A percentile compares a stretch with the other conserved stretches of the same genome.
phyloP scores from a whole-genome alignment of 2,329 filamentous ascomycete genomes.

The Fusarium penzigii region DNA sequence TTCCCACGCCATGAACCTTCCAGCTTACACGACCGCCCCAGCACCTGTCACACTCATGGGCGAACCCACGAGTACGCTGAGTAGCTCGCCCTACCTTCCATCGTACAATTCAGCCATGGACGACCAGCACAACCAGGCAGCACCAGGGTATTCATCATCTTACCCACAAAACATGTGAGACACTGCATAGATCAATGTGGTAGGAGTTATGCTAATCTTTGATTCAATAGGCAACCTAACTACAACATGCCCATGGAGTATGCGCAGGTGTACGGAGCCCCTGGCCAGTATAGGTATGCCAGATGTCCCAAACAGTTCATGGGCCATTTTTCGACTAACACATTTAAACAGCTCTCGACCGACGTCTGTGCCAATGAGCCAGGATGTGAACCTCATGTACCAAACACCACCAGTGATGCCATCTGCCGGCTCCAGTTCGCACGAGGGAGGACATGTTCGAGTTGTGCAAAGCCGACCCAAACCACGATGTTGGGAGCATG shows the following conservation, averaged over 20 bases:
- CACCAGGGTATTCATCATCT: conserved; percentile 35
- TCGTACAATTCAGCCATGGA: conserved; percentile 52
- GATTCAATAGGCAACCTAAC: conserved; percentile 29
- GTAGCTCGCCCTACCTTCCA: conserved; percentile 46
- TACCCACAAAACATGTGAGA: conserved; percentile 42
- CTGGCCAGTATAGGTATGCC: conserved; percentile 43
- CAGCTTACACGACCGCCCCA: conserved; percentile 54
- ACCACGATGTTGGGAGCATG: conserved; percentile 95
- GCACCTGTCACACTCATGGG: conserved; percentile 52
- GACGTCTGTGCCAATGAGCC: conserved; percentile 39
- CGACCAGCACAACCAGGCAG: conserved; percentile 40
- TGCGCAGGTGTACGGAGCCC: conserved; percentile 36
- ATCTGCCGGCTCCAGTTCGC: conserved; percentile 35
- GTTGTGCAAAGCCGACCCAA: conserved; percentile 81
- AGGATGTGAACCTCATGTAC: conserved; percentile 46
- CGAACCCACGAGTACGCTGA: conserved; percentile 48
- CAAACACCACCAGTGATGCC: conserved; percentile 41
- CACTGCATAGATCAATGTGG: conserved; percentile 17
- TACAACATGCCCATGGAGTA: conserved; percentile 51
- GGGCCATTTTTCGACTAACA: conserved; percentile 18
- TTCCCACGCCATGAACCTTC: conserved; percentile 44
- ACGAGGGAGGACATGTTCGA: conserved; percentile 56
- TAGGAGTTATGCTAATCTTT: conserved; percentile 33
- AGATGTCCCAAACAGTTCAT: conserved; percentile 3
- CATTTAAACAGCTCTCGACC: conserved; percentile 37